phyloP scores from a whole-genome alignment of 441 rosid species.

The Manihot esculenta region DNA sequence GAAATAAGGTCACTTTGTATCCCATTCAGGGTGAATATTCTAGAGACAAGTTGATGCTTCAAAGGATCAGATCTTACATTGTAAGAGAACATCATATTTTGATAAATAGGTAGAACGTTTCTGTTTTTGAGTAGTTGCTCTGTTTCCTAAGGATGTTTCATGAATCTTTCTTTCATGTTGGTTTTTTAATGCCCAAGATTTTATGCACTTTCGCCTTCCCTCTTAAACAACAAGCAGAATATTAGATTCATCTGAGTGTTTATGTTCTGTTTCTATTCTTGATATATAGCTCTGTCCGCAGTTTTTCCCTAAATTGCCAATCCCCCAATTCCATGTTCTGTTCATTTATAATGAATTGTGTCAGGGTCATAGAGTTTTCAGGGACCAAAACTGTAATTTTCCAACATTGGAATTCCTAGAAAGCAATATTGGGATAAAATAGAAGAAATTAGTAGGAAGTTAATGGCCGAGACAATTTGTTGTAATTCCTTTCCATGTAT shows the following conservation, averaged over 20 bases:
- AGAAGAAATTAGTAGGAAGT: no score
- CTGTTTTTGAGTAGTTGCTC: conserved; percentile 10
- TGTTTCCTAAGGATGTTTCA: conserved; percentile 12
- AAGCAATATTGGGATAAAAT: no score
- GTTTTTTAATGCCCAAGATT: background rate
- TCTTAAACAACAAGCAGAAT: background rate
- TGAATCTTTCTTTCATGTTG: background rate
- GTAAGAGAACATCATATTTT: conserved; percentile 73
- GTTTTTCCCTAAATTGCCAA: background rate
- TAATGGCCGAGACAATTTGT: no score
- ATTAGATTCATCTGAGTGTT: background rate
- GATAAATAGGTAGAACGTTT: conserved; percentile 53
- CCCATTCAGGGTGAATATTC: conserved; percentile 83
- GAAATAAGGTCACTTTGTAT: conserved; percentile 52
- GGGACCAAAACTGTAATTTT: no score
- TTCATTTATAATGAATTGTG: no score
- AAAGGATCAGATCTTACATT: conserved; percentile 96
- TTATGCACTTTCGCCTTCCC: background rate
- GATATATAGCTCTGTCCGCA: background rate
- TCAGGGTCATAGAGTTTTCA: no score
- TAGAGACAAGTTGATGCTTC: conserved; percentile 92
- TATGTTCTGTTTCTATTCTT: background rate
- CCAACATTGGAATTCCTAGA: no score
- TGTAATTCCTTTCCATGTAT: no score
- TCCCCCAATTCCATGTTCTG: background rate